Conservation (phyloP, 2,329 filamentous ascomycete genomes). For the Talaromyces rugulosus region DNA sequence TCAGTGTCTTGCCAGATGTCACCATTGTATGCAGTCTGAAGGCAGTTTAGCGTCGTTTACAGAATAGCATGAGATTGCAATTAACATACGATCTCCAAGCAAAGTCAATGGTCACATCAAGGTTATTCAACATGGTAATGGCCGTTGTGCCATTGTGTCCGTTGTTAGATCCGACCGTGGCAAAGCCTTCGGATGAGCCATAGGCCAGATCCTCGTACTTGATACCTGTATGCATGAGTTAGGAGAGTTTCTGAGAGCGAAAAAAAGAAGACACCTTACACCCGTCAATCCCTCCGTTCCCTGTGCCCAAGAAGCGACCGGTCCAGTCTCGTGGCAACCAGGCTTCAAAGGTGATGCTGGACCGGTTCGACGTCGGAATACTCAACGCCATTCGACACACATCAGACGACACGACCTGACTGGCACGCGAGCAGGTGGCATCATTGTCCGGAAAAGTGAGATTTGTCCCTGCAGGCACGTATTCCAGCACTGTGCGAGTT, state of each 20-base stretch:
- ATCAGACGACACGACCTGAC: slow-evolving; percentile 32
- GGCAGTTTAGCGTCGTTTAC: not conserved
- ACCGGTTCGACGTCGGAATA: slow-evolving; percentile 39
- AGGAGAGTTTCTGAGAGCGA: not conserved
- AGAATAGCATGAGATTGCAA: slow-evolving; percentile 29
- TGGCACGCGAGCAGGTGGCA: slow-evolving; percentile 29
- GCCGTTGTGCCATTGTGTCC: slow-evolving; percentile 49
- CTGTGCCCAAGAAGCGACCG: slow-evolving; percentile 45
- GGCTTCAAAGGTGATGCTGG: slow-evolving; percentile 44
- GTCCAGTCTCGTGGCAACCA: slow-evolving; percentile 48
- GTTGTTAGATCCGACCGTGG: slow-evolving; percentile 47
- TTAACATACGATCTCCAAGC: slow-evolving; percentile 34
- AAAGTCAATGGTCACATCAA: slow-evolving; percentile 46
- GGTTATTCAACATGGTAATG: slow-evolving; percentile 43
- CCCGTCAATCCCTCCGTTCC: slow-evolving; percentile 47
- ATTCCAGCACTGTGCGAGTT: slow-evolving; percentile 20
- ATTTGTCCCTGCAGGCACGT: slow-evolving; percentile 34
- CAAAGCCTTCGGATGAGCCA: slow-evolving; percentile 40
- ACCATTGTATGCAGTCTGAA: slow-evolving; percentile 6
- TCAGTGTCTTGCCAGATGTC: slow-evolving; percentile 23
- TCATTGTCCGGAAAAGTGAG: slow-evolving; percentile 35
- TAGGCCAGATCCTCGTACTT: slow-evolving; percentile 45
- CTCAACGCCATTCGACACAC: slow-evolving; percentile 42
- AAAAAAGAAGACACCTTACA: slow-evolving; percentile 30
- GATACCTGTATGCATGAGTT: slow-evolving; percentile 28